phyloP scores from a whole-genome alignment of 768 basidiomycete genomes.

The Chalciporus piperatus region DNA sequence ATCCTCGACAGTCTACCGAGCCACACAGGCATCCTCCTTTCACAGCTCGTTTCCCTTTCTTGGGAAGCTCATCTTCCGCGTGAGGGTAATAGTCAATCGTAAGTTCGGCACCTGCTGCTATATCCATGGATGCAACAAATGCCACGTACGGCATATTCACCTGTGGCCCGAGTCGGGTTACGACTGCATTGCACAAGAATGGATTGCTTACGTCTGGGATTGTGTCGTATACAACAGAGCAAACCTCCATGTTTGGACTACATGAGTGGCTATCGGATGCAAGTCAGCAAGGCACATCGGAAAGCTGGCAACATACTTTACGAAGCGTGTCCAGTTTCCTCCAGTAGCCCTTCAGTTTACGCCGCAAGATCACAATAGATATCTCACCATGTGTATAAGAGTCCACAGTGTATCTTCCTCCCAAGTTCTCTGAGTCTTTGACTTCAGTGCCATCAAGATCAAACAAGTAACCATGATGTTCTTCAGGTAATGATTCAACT shows the following conservation, averaged over 20 bases:
- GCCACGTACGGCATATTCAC: constrained; percentile 61
- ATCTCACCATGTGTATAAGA: constrained; percentile 47
- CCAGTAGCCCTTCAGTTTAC: constrained; percentile 6
- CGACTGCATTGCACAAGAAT: neutral
- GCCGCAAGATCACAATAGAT: neutral
- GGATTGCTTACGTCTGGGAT: constrained; percentile 44
- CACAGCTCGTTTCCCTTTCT: constrained; percentile 25
- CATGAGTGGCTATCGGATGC: constrained; percentile 61
- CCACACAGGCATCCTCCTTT: constrained; percentile 39
- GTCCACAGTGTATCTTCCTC: constrained; percentile 52
- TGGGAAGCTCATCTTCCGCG: constrained; percentile 20
- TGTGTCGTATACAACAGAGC: constrained; percentile 60
- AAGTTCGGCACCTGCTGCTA: constrained; percentile 53
- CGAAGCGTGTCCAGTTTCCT: constrained; percentile 79
- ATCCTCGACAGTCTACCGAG: constrained; percentile 35
- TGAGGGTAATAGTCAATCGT: constrained; percentile 64
- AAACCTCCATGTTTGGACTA: constrained; percentile 54
- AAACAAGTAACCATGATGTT: constrained; percentile 50
- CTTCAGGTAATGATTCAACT: constrained; percentile 36
- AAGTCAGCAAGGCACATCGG: constrained; percentile 3
- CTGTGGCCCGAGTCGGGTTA: constrained; percentile 29
- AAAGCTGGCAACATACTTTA: constrained; percentile 50
- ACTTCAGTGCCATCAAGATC: constrained; percentile 60
- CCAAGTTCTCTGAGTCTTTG: constrained; percentile 31
- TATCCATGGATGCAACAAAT: constrained; percentile 49